These are phyloP conservation scores for Ogataea corticis DNA, from an alignment of 805 yeast genomes.

Conservation along the genomic window DNA sequence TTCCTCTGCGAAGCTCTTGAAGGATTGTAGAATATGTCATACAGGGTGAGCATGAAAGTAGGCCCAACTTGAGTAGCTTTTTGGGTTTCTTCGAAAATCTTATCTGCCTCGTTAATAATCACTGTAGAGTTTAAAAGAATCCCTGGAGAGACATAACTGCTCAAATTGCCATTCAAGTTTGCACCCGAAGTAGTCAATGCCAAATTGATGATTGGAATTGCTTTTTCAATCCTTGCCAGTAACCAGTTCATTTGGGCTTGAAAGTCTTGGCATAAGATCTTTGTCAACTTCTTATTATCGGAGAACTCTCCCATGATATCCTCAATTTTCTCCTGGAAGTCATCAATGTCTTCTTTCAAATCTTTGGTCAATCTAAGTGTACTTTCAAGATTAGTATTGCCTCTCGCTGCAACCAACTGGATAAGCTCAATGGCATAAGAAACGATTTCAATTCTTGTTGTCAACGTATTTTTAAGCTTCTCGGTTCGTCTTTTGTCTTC, in stretches of 20 bases:
- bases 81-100: constrained; percentile 14
- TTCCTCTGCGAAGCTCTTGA: constrained; percentile 35
- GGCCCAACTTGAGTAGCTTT: constrained; percentile 54
- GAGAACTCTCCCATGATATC: constrained; percentile 32
- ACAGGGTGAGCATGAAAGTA: constrained; percentile 53
- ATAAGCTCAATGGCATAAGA: constrained; percentile 69
- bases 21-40: constrained; percentile 62
- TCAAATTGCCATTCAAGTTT: constrained; percentile 49
- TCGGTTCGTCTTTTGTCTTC: constrained; percentile 50
- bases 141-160: constrained; percentile 58
- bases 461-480: constrained; percentile 44
- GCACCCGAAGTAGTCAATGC: constrained; percentile 72
- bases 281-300: constrained; percentile 6
- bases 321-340: constrained; percentile 52
- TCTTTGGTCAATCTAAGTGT: constrained; percentile 55
- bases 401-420: constrained; percentile 60
- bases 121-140: constrained; percentile 63
- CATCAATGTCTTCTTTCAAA: constrained; percentile 56
- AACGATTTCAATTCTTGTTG: constrained; percentile 59
- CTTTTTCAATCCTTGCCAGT: constrained; percentile 57
- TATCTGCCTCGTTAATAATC: constrained; percentile 42
- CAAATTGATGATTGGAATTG: constrained; percentile 66
- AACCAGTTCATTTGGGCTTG: constrained; percentile 50
- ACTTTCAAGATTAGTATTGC: constrained; percentile 56
- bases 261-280: constrained; percentile 43